These are phyloP conservation scores for Gracilaria caudata DNA, from an alignment of 23 red algal genomes.

Conservation along the genomic window DNA sequence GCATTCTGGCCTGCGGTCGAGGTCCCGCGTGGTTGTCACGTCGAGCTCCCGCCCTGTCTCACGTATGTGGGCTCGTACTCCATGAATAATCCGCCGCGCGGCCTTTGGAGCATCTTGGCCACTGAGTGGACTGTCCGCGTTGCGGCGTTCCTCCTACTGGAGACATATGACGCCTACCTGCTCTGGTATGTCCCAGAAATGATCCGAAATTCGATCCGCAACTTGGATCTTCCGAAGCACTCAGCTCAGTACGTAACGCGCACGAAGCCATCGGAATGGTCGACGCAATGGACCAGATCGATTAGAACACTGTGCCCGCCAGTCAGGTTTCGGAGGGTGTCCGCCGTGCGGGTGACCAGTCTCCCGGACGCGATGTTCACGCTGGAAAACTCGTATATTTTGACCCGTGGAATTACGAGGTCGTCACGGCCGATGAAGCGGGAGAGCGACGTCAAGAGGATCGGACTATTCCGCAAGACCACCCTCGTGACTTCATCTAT, in stretches of 20 bases:
- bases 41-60: slow-evolving; percentile 16
- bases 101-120: slow-evolving; percentile 25
- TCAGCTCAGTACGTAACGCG: background rate
- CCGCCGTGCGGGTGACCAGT: background rate
- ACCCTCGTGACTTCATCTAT: background rate
- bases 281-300: background rate
- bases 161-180: slow-evolving; percentile 1
- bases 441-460: background rate
- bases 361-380: background rate
- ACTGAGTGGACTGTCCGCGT: slow-evolving; percentile 16
- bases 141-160: background rate
- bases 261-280: background rate
- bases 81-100: background rate
- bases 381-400: background rate
- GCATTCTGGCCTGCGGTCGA: background rate
- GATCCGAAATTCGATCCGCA: background rate
- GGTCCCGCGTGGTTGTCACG: background rate
- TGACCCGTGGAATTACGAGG: background rate
- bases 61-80: background rate
- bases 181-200: slow-evolving; percentile 1
- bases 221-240: background rate
- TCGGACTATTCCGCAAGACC: background rate
- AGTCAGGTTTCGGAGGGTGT: background rate
- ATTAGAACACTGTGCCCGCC: background rate
- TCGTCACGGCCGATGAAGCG: background rate